phyloP scores from a whole-genome alignment of 106 monocot genomes.

The Dioscorea zingiberensis region DNA sequence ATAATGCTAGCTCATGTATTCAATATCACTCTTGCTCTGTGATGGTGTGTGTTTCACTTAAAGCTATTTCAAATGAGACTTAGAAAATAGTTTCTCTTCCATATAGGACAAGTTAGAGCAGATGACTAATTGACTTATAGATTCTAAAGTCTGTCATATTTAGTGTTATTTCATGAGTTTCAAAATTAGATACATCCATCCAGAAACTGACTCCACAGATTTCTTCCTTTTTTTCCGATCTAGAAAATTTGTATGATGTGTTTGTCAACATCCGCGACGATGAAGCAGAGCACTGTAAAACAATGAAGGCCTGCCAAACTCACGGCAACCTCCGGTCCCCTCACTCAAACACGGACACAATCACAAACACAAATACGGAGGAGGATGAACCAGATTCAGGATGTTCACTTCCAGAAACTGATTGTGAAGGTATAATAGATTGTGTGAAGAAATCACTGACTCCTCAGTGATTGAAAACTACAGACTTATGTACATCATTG shows the following conservation, averaged over 20 bases:
- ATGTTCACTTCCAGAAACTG: conserved; percentile 23
- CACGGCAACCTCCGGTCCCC: conserved; percentile 85
- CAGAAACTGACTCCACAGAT: no score
- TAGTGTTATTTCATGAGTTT: background rate
- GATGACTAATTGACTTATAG: no score
- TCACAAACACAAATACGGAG: background rate
- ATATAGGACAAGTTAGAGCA: no score
- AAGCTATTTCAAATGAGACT: background rate
- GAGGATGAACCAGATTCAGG: conserved; percentile 28
- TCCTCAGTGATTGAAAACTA: background rate
- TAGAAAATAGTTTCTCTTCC: background rate
- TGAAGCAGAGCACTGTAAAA: conserved; percentile 93
- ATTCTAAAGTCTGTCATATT: no score
- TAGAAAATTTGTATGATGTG: conserved; percentile 94
- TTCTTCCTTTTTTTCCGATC: background rate
- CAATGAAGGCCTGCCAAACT: conserved; percentile 91
- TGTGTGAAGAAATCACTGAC: conserved; percentile 58
- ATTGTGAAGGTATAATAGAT: conserved; percentile 72
- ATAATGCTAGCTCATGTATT: no score
- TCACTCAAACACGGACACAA: conserved; percentile 32
- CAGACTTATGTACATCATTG: no score
- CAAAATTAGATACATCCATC: no score
- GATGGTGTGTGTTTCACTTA: background rate
- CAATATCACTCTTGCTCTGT: no score
- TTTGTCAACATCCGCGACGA: conserved; percentile 87